Conservation (phyloP, 495 filamentous ascomycete genomes). For the Aspergillus bertholletiae region DNA sequence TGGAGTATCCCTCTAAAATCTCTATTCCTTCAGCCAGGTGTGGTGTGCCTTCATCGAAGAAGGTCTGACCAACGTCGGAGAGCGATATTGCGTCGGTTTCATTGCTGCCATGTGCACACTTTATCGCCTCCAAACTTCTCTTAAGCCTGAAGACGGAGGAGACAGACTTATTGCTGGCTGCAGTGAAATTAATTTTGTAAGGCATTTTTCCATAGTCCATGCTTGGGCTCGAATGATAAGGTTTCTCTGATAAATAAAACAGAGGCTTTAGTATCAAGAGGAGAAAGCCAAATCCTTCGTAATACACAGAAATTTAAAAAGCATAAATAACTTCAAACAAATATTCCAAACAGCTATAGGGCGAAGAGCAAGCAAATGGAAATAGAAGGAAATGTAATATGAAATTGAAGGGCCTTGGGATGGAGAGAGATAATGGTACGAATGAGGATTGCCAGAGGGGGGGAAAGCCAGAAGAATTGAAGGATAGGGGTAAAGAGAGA, state of each 20-base stretch:
- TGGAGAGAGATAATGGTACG: background rate
- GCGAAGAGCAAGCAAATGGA: background rate
- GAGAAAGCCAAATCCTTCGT: too few relatives aligned
- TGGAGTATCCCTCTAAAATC: background rate
- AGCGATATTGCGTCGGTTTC: constrained; percentile 2
- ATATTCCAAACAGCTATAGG: background rate
- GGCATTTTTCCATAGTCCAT: constrained; percentile 4
- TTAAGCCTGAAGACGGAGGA: constrained; percentile 16
- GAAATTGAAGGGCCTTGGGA: background rate
- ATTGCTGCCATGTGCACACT: constrained; percentile 1
- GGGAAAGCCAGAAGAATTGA: background rate
- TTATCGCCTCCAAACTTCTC: constrained; percentile 9
- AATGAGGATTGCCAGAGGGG: background rate
- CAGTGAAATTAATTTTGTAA: constrained; percentile 4
- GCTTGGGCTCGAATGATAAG: background rate
- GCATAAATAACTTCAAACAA: background rate
- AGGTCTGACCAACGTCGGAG: background rate
- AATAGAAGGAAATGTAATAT: background rate
- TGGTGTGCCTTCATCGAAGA: background rate
- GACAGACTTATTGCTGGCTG: background rate
- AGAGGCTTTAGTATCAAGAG: background rate
- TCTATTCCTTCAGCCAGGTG: background rate
- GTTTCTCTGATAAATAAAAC: background rate
- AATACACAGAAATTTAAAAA: background rate
- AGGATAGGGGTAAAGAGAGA: background rate